These are phyloP conservation scores for Clonostachys solani DNA, from an alignment of 2,329 filamentous ascomycete genomes.

Conservation along the genomic window DNA sequence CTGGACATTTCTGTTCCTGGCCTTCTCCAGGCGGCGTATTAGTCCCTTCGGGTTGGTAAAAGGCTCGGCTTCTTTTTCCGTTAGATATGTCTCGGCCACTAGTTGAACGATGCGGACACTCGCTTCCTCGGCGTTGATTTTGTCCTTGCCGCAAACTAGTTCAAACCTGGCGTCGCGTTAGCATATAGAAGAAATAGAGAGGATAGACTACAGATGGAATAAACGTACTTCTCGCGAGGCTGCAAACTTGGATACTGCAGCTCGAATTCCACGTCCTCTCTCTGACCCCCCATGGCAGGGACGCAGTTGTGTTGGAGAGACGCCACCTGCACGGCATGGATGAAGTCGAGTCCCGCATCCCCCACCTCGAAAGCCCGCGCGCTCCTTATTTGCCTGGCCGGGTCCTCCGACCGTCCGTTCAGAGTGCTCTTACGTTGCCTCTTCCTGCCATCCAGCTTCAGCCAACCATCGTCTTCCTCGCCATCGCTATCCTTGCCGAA, in stretches of 20 bases:
- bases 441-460: conserved; percentile 43
- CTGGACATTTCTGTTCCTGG: conserved; percentile 62
- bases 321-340: conserved; percentile 56
- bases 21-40: conserved; percentile 71
- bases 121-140: conserved; percentile 71
- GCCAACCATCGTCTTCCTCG: conserved; percentile 50
- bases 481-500: conserved; percentile 47
- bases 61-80: conserved; percentile 59
- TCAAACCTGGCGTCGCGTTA: conserved; percentile 36
- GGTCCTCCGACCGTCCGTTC: conserved; percentile 36
- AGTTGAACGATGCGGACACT: conserved; percentile 67
- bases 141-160: conserved; percentile 73
- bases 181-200: conserved; percentile 1
- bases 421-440: conserved; percentile 36
- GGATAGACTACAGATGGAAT: not conserved
- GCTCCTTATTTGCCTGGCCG: conserved; percentile 40
- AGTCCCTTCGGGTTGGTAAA: conserved; percentile 75
- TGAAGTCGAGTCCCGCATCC: conserved; percentile 37
- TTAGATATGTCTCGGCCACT: conserved; percentile 74
- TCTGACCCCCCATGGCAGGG: conserved; percentile 40
- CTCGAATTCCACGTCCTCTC: conserved; percentile 56
- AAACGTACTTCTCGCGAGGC: conserved; percentile 59
- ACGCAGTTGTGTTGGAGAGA: conserved; percentile 45
- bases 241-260: conserved; percentile 81
- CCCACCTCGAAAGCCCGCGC: conserved; percentile 38